Evolutionary conservation across 2,329 filamentous ascomycete genomes (phyloP), one percentile per base, ranked within the genome.

Genomic region (Phoma herbarum): DNA sequence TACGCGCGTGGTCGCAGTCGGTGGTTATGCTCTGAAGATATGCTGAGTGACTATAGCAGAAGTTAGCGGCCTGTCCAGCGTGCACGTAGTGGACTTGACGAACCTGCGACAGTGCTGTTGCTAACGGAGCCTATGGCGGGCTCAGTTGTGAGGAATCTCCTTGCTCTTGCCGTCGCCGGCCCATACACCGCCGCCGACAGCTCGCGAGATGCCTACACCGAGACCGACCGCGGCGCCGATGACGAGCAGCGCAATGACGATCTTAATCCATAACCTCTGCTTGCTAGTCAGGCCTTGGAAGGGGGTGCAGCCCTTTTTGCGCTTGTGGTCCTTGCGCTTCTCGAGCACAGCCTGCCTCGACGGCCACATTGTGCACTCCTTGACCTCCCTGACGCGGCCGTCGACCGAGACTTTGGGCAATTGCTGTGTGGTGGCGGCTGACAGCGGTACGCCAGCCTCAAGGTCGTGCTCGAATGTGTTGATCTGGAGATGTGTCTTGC

Each of bases 281-380:
- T 76, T 78, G 72, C 74, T 79, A 67, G 63, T 77, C 65, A 81
- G 64, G 58, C 68, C 71, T 48, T 71, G 68, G 77, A 81, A 81
- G 39, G 75, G 73, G 46, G 74, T 75, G 65, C 76, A 80, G 62
- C 76, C 76, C 47, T 71, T 73, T 46, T 68, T 69, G 44, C 76
- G 70, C 71, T 79, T 75, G 67, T 75, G 74, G 39, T 63, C 65
- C 68, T 74, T 75, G 56, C 76, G 74, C 68, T 77, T 78, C 64
- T 80, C 76, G 65, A 79, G 73, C 56, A 83, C 76, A 29, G 80
- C 80, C 69, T 81, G 77, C 63, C 78, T 77, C 41, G 80, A 79
- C 8, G 81, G 81, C 81, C 81, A 83, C 80, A 83, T 82, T 63
- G 77, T 79, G 77, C 80, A 82, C 60, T 83, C 81, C 68, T 81